These are phyloP conservation scores for Dictyostelium intermedium DNA, from an alignment of 78 protist genomes.

Conservation along the genomic window DNA sequence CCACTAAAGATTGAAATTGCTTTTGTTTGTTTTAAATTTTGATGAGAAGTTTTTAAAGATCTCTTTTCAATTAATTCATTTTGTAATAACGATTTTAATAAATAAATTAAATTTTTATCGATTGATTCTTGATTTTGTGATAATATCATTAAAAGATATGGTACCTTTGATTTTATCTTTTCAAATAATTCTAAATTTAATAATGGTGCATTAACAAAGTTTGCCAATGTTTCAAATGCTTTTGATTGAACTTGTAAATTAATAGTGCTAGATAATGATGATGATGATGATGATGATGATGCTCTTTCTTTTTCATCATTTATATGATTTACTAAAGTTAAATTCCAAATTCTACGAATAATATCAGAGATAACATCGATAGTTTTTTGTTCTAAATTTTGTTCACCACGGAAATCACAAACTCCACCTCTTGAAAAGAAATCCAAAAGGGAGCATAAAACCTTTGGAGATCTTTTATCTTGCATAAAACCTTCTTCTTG, in stretches of 20 bases:
- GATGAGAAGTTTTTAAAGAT: conserved; percentile 30
- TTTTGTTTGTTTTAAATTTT: conserved; percentile 26
- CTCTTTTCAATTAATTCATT: conserved; percentile 44
- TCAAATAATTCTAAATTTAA: not conserved
- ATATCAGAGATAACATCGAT: conserved; percentile 21
- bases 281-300: no score
- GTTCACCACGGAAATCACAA: not conserved
- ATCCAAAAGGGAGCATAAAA: not conserved
- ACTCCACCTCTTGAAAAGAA: conserved; percentile 41
- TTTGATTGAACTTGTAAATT: not conserved
- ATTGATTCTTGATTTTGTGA: not conserved
- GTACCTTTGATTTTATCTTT: not conserved
- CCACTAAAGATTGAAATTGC: conserved; percentile 3
- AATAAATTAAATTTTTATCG: not conserved
- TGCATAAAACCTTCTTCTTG: conserved; percentile 6
- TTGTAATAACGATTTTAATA: not conserved
- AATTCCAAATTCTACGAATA: not conserved
- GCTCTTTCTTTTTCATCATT: not conserved
- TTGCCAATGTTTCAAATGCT: not conserved
- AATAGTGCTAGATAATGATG: no score
- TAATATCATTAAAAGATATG: not conserved
- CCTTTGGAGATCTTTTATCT: not conserved
- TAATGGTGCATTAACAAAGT: not conserved
- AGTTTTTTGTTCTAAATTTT: conserved; percentile 30
- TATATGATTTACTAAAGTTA: not conserved